These are phyloP conservation scores for Coffea eugenioides DNA, from an alignment of 257 asterid species.

Conservation along the genomic window DNA sequence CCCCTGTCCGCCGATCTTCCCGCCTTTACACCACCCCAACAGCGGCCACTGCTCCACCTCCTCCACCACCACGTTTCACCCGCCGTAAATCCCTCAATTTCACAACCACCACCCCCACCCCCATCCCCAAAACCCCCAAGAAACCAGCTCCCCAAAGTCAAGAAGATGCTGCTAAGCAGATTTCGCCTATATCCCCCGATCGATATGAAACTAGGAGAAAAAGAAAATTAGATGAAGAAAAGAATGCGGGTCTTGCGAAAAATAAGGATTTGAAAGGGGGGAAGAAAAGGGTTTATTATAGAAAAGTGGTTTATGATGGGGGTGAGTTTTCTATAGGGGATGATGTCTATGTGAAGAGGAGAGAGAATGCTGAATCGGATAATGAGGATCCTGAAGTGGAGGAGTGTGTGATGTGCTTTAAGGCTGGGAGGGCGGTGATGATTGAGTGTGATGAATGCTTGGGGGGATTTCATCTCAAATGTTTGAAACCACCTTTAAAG, in stretches of 20 bases:
- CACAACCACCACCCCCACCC: background rate
- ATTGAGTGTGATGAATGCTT: constrained; percentile 93
- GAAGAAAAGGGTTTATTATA: constrained; percentile 60
- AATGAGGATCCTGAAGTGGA: constrained; percentile 71
- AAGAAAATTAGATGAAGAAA: constrained; percentile 35
- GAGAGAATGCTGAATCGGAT: constrained; percentile 62
- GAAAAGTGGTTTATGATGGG: constrained; percentile 66
- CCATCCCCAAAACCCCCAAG: constrained; percentile 13
- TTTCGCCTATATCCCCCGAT: constrained; percentile 53
- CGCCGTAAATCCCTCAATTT: constrained; percentile 32
- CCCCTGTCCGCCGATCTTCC: constrained; percentile 60
- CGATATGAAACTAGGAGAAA: constrained; percentile 49
- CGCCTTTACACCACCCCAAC: constrained; percentile 44
- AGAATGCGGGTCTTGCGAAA: constrained; percentile 16
- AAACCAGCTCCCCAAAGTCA: constrained; percentile 1
- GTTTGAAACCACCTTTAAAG: constrained; percentile 73
- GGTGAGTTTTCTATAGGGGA: constrained; percentile 71
- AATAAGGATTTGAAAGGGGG: constrained; percentile 26
- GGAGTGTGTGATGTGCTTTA: constrained; percentile 85
- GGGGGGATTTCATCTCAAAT: constrained; percentile 89
- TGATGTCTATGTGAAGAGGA: constrained; percentile 79
- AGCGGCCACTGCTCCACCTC: constrained; percentile 21
- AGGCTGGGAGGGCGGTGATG: constrained; percentile 64
- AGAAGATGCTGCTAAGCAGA: constrained; percentile 25
- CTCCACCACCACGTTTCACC: constrained; percentile 2